Evolutionary conservation across 2,329 filamentous ascomycete species (phyloP).

Genomic region (Pleomassaria siparia): DNA sequence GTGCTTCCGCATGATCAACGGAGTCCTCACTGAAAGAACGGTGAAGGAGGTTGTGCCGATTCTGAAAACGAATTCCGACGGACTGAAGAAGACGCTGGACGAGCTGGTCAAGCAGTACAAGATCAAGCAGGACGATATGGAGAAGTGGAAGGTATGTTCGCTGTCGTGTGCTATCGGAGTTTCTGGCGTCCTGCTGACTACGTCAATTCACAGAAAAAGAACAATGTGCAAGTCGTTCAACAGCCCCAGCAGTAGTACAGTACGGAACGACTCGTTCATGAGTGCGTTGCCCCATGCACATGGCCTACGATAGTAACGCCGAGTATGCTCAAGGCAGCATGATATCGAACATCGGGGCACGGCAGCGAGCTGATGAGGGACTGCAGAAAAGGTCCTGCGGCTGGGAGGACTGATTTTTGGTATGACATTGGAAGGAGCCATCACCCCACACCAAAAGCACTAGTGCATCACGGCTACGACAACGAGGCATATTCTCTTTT

Average conservation of each 20-base stretch:
- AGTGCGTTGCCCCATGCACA: conserved; percentile 13
- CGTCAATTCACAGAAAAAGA: conserved; percentile 68
- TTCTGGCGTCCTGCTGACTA: conserved; percentile 13
- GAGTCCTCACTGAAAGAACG: conserved; percentile 90
- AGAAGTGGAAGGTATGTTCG: conserved; percentile 89
- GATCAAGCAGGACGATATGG: conserved; percentile 88
- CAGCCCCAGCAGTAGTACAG: conserved; percentile 53
- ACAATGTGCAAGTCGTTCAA: conserved; percentile 84
- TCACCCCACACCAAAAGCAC: conserved; percentile 10
- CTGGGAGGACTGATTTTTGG: conserved; percentile 4
- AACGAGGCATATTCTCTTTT: conserved; percentile 6
- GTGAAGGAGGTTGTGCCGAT: conserved; percentile 90
- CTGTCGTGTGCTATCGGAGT: neutral
- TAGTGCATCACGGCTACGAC: conserved; percentile 4
- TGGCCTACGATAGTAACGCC: conserved; percentile 18
- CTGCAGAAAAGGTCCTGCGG: conserved; percentile 5
- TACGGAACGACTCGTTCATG: conserved; percentile 9
- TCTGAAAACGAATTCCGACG: conserved; percentile 90
- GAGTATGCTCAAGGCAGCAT: conserved; percentile 17
- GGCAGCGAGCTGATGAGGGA: conserved; percentile 12
- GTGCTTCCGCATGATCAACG: conserved; percentile 98
- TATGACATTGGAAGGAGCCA: conserved; percentile 7
- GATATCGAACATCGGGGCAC: conserved; percentile 15
- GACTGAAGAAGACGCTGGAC: conserved; percentile 89
- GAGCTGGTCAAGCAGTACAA: conserved; percentile 97